phyloP scores from a whole-genome alignment of 148 eudicot species.

The Arbutus unedo region DNA sequence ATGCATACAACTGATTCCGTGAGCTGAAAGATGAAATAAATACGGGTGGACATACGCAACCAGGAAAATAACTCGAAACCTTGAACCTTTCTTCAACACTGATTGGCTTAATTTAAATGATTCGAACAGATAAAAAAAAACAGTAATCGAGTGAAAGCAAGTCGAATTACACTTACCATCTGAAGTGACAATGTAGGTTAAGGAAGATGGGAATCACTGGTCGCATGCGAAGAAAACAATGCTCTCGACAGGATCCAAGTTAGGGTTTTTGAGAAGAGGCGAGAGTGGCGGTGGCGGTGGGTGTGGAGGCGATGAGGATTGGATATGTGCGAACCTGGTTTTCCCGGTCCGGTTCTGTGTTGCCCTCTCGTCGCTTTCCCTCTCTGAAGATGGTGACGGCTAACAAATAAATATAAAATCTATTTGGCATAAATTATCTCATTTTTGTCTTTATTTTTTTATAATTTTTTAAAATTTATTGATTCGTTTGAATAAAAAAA shows the following conservation, averaged over 20 bases:
- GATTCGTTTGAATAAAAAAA: no score
- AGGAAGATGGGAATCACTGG: not conserved
- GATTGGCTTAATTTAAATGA: not conserved
- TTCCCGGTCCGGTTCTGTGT: not conserved
- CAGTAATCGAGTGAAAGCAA: not conserved
- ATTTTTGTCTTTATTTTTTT: no score
- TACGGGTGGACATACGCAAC: not conserved
- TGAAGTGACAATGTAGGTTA: not conserved
- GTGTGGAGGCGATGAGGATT: conserved; percentile 21
- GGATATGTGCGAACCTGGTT: conserved; percentile 34
- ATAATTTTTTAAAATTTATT: no score
- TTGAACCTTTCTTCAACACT: not conserved
- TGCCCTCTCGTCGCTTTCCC: not conserved
- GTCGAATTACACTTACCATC: conserved; percentile 1
- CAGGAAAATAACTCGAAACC: not conserved
- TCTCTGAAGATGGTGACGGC: not conserved
- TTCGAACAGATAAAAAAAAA: not conserved
- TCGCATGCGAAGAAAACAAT: not conserved
- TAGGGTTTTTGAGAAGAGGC: conserved; percentile 4
- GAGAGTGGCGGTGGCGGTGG: not conserved
- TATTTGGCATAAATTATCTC: no score
- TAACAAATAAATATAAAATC: not conserved
- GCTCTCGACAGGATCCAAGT: not conserved
- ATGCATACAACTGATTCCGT: not conserved
- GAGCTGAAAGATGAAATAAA: not conserved